Evolutionary conservation across 202 grass and related monocot genomes (phyloP).

Genomic region (Carex arenaria): DNA sequence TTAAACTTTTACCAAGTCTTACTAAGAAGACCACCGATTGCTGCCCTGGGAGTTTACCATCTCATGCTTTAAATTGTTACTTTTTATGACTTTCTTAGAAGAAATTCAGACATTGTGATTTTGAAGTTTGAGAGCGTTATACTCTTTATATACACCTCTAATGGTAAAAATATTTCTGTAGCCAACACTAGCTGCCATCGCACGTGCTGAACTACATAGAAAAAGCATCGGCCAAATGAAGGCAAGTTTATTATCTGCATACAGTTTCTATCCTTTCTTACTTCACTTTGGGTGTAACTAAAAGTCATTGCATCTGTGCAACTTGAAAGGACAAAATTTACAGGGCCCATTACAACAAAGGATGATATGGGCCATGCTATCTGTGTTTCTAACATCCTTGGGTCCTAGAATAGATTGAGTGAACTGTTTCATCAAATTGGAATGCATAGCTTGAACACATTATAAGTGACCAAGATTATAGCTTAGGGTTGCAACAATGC

Average conservation of each 20-base stretch:
- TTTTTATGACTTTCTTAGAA: not conserved
- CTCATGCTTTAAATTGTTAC: not conserved
- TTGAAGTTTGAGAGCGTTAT: not conserved
- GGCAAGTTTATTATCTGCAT: constrained; percentile 27
- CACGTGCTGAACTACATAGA: constrained; percentile 75
- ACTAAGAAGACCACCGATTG: not conserved
- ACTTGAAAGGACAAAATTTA: not conserved
- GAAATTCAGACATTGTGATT: not conserved
- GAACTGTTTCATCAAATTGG: not conserved
- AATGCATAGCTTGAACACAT: not conserved
- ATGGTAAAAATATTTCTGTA: constrained; percentile 34
- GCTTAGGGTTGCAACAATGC: not conserved
- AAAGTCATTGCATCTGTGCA: not conserved
- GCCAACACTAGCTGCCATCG: constrained; percentile 58
- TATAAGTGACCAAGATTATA: not conserved
- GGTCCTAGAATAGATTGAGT: not conserved
- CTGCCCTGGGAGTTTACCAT: not conserved
- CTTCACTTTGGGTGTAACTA: not conserved
- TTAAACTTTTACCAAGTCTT: not conserved
- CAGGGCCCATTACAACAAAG: not conserved
- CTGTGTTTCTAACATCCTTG: not conserved
- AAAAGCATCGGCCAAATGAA: constrained; percentile 92
- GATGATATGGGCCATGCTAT: not conserved
- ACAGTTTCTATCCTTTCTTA: not conserved
- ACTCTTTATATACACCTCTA: constrained; percentile 21